Evolutionary conservation across 768 basidiomycete species (phyloP).

Genomic region (Auriculariales sp.): DNA sequence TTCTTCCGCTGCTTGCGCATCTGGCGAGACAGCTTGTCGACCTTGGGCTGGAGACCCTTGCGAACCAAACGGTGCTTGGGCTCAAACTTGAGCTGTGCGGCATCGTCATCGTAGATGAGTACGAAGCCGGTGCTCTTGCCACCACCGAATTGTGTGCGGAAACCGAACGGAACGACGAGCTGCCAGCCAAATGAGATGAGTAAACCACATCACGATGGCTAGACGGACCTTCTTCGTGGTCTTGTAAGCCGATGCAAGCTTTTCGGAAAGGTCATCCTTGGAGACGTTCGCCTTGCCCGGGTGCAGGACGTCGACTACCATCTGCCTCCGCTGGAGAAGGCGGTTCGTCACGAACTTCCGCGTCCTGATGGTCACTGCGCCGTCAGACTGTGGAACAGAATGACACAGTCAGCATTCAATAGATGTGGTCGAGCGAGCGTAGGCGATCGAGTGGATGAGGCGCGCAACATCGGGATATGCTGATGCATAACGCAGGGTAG

Average conservation of each 20-base stretch:
- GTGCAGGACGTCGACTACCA: slow-evolving; percentile 88
- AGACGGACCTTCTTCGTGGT: slow-evolving; percentile 74
- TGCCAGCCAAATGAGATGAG: too few species aligned
- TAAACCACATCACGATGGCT: too few species aligned
- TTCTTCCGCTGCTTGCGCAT: slow-evolving; percentile 99
- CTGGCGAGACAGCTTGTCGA: slow-evolving; percentile 86
- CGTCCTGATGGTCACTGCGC: slow-evolving; percentile 82
- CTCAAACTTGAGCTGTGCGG: slow-evolving; percentile 91
- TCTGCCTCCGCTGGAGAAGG: slow-evolving; percentile 89
- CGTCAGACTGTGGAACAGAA: neutral
- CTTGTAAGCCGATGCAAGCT: slow-evolving; percentile 89
- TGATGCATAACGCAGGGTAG: too few species aligned
- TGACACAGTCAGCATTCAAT: neutral
- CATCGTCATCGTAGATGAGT: slow-evolving; percentile 93
- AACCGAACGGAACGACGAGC: slow-evolving; percentile 87
- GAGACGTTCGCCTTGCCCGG: slow-evolving; percentile 92
- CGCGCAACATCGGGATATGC: too few species aligned
- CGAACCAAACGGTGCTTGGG: slow-evolving; percentile 89
- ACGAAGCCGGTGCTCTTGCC: slow-evolving; percentile 95
- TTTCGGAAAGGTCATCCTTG: slow-evolving; percentile 80
- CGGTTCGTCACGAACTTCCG: slow-evolving; percentile 99
- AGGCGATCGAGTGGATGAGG: too few species aligned
- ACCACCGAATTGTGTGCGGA: slow-evolving; percentile 95
- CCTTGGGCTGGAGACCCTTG: slow-evolving; percentile 57
- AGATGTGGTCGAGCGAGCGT: too few species aligned